Percentiles rank a stretch among this genome's conserved stretches.
phyloP scores from a whole-genome alignment of 306 rosid genomes.

The Casuarina equisetifolia region DNA sequence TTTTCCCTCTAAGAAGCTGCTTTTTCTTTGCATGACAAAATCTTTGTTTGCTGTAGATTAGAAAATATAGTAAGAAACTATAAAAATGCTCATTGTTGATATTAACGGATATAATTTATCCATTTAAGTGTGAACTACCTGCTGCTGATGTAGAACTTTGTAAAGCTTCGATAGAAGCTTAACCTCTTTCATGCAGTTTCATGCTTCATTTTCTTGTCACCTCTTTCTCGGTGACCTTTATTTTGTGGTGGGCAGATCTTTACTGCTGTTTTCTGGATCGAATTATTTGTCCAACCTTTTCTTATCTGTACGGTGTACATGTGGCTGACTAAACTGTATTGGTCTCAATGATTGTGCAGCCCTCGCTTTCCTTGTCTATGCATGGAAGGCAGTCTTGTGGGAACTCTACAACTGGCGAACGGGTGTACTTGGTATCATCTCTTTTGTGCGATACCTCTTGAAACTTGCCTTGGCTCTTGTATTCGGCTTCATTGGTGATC shows the following conservation, averaged over 20 bases:
- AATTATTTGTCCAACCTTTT: neutral
- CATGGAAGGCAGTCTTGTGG: slow-evolving; percentile 92
- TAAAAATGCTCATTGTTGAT: neutral
- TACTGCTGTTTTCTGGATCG: neutral
- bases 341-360: slow-evolving; percentile 47
- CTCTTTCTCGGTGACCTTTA: neutral
- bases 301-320: neutral
- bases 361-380: slow-evolving; percentile 66
- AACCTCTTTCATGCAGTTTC: neutral
- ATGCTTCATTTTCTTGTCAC: neutral
- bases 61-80: neutral
- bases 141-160: neutral
- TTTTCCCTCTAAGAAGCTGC: neutral
- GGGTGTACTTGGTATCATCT: slow-evolving; percentile 41
- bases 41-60: neutral
- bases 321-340: slow-evolving; percentile 16
- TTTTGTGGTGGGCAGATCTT: neutral
- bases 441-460: slow-evolving; percentile 54
- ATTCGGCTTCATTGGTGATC: slow-evolving; percentile 72
- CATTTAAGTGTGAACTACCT: neutral
- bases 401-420: slow-evolving; percentile 82
- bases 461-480: slow-evolving; percentile 57
- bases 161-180: neutral
- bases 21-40: neutral
- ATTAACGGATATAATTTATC: neutral